Conservation (phyloP, 1,139 yeast genomes). For the Lodderomyces margitis region DNA sequence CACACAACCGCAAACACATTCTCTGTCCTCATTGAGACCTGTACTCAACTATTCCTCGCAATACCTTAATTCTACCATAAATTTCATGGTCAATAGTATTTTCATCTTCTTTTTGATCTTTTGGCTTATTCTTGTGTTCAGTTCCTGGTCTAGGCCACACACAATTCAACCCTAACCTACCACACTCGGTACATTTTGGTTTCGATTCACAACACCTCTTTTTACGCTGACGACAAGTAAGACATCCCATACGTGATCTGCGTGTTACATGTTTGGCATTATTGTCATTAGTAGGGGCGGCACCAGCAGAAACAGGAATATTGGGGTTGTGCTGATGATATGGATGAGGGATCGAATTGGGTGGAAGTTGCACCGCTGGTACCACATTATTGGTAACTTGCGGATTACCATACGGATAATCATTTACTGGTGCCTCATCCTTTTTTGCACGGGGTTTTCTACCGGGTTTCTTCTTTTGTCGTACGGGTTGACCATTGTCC, state of each 20-base stretch:
- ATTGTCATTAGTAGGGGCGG: background rate
- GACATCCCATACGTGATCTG: conserved; percentile 46
- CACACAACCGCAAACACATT: too few relatives aligned
- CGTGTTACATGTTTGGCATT: conserved; percentile 22
- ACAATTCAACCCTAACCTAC: conserved; percentile 40
- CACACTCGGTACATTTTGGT: conserved; percentile 45
- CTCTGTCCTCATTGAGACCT: conserved; percentile 19
- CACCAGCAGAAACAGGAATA: conserved; percentile 2
- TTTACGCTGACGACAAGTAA: conserved; percentile 46
- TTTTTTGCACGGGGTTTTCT: conserved; percentile 10
- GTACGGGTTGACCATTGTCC: conserved; percentile 1
- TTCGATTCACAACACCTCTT: conserved; percentile 45
- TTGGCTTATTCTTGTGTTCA: conserved; percentile 48
- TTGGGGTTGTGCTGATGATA: background rate
- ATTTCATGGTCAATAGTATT: conserved; percentile 49
- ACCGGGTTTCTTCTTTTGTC: conserved; percentile 9
- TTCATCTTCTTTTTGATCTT: conserved; percentile 48
- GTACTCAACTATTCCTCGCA: conserved; percentile 60
- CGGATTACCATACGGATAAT: background rate
- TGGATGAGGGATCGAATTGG: conserved; percentile 4
- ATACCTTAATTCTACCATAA: conserved; percentile 58
- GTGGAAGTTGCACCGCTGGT: background rate
- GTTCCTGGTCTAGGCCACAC: conserved; percentile 53
- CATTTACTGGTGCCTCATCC: background rate
- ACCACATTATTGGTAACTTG: background rate